phyloP scores from a whole-genome alignment of 768 basidiomycete species.

The Termitomyces sp. region DNA sequence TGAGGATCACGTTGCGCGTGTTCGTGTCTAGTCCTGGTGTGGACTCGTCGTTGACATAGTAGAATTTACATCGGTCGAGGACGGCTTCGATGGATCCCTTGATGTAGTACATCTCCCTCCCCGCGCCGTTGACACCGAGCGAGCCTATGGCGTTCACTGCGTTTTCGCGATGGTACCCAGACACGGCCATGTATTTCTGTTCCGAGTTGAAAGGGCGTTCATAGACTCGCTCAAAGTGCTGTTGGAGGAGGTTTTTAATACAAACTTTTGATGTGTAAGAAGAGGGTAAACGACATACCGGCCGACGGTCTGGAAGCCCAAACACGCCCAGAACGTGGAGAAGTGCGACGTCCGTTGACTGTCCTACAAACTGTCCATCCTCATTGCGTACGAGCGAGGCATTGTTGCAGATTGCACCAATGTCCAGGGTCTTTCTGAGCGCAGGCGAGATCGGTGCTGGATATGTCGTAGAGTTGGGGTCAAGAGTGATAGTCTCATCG shows the following conservation, averaged over 20 bases:
- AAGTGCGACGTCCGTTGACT: conserved; percentile 91
- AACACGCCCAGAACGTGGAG: conserved; percentile 74
- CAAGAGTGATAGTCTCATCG: conserved; percentile 73
- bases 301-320: conserved; percentile 63
- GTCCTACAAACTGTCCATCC: conserved; percentile 74
- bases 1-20: conserved; percentile 62
- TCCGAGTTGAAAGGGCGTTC: conserved; percentile 94
- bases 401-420: conserved; percentile 91
- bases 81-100: conserved; percentile 92
- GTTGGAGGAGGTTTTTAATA: not conserved
- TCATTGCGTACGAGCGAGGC: conserved; percentile 62
- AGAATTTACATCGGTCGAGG: conserved; percentile 81
- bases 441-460: conserved; percentile 52
- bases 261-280: not conserved
- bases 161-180: conserved; percentile 57
- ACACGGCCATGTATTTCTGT: conserved; percentile 89
- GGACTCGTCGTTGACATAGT: conserved; percentile 87
- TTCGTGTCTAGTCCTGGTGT: conserved; percentile 73
- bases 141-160: conserved; percentile 11
- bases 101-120: conserved; percentile 81
- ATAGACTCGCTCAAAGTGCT: conserved; percentile 68
- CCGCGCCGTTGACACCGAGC: conserved; percentile 25
- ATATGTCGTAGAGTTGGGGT: conserved; percentile 42
- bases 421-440: conserved; percentile 68
- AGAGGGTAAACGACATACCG: conserved; percentile 44